A percentile compares a stretch with the other conserved stretches of the same genome.
These are phyloP conservation scores for Carallia brachiata DNA, from an alignment of 345 rosid species.

Conservation along the genomic window DNA sequence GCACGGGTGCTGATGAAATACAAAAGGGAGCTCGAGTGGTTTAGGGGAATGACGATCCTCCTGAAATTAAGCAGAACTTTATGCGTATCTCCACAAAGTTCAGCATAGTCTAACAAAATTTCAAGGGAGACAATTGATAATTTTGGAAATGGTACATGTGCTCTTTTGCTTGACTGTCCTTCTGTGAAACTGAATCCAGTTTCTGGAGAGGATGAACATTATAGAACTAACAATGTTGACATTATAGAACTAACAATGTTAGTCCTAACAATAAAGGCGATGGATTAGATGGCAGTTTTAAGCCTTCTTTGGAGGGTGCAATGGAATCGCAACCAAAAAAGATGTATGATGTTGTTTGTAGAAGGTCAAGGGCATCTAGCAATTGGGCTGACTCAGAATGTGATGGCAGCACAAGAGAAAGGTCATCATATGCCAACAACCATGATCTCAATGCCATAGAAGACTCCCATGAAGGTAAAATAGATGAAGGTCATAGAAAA, in stretches of 20 bases:
- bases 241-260: slow-evolving; percentile 27
- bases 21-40: slow-evolving; percentile 25
- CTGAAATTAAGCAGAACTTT: slow-evolving; percentile 43
- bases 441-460: slow-evolving; percentile 30
- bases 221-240: too few relatives aligned
- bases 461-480: slow-evolving; percentile 37
- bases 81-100: slow-evolving; percentile 43
- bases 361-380: slow-evolving; percentile 62
- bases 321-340: slow-evolving; percentile 44
- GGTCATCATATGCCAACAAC: slow-evolving; percentile 39
- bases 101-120: slow-evolving; percentile 37
- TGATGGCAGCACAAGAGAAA: slow-evolving; percentile 40
- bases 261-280: slow-evolving; percentile 29
- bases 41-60: slow-evolving; percentile 24
- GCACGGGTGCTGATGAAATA: slow-evolving; percentile 32
- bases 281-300: slow-evolving; percentile 31
- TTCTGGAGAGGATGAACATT: slow-evolving; percentile 27
- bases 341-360: slow-evolving; percentile 75
- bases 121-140: slow-evolving; percentile 32
- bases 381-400: slow-evolving; percentile 37
- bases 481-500: slow-evolving; percentile 35
- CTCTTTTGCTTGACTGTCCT: slow-evolving; percentile 27
- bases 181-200: slow-evolving; percentile 29
- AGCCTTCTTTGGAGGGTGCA: slow-evolving; percentile 31
- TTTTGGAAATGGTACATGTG: slow-evolving; percentile 34